A percentile compares a stretch with the other conserved stretches of the same genome.
phyloP scores from a whole-genome alignment of 2,329 filamentous ascomycete species.

The Raffaelea albimanens region DNA sequence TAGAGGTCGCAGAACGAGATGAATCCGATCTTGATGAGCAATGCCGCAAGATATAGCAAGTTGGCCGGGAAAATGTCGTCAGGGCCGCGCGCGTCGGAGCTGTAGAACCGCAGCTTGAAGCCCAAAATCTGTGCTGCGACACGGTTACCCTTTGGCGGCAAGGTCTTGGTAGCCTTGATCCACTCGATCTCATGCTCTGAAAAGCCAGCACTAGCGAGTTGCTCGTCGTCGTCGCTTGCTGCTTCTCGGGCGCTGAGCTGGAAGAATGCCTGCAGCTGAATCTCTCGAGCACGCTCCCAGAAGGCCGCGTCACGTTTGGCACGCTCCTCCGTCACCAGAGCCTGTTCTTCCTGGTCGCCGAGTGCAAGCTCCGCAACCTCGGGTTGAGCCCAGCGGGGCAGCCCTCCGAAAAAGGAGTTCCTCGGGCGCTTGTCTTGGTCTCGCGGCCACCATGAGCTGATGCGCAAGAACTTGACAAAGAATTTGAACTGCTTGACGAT shows the following conservation, averaged over 20 bases:
- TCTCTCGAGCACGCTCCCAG: slow-evolving; percentile 68
- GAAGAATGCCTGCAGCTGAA: slow-evolving; percentile 78
- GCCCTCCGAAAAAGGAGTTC: slow-evolving; percentile 45
- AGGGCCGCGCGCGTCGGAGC: slow-evolving; percentile 61
- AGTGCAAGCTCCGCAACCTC: slow-evolving; percentile 53
- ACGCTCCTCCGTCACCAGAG: slow-evolving; percentile 44
- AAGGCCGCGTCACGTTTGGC: slow-evolving; percentile 63
- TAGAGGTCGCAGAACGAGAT: slow-evolving; percentile 88
- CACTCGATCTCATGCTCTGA: slow-evolving; percentile 51
- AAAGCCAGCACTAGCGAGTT: slow-evolving; percentile 40
- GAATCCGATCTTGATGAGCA: slow-evolving; percentile 95
- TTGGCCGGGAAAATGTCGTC: slow-evolving; percentile 82
- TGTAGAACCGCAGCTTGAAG: slow-evolving; percentile 95
- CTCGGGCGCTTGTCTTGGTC: slow-evolving; percentile 34
- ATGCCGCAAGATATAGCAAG: slow-evolving; percentile 79
- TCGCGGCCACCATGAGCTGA: slow-evolving; percentile 95
- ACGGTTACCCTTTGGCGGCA: slow-evolving; percentile 77
- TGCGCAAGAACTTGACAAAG: slow-evolving; percentile 84
- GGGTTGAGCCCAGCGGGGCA: slow-evolving; percentile 82
- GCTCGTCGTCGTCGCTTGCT: slow-evolving; percentile 37
- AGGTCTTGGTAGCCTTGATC: slow-evolving; percentile 70
- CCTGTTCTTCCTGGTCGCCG: slow-evolving; percentile 63
- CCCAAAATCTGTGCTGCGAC: slow-evolving; percentile 91
- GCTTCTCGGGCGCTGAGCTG: slow-evolving; percentile 70
- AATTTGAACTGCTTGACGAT: slow-evolving; percentile 89